These are phyloP conservation scores for Entamoeba moshkovskii DNA, from an alignment of 208 protist genomes.

Conservation along the genomic window DNA sequence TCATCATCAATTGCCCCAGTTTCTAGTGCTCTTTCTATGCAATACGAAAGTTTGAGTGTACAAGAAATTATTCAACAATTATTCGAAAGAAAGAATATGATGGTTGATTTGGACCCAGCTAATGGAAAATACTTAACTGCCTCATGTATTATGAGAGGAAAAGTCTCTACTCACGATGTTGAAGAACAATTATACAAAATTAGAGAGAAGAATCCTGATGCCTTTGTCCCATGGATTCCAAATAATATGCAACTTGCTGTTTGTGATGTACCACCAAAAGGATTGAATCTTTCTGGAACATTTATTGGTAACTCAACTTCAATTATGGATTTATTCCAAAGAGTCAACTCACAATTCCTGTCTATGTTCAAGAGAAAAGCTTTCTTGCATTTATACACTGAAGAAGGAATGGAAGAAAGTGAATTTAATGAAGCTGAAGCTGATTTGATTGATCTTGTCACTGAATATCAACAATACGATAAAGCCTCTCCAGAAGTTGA, in stretches of 20 bases:
- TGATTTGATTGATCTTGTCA: slow-evolving; percentile 78
- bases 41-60: slow-evolving; percentile 48
- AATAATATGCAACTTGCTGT: slow-evolving; percentile 68
- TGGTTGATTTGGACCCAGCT: slow-evolving; percentile 48
- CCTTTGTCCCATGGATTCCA: slow-evolving; percentile 64
- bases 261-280: slow-evolving; percentile 65
- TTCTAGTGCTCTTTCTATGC: slow-evolving; percentile 25
- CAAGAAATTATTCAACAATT: slow-evolving; percentile 56
- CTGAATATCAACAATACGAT: slow-evolving; percentile 80
- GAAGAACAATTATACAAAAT: slow-evolving; percentile 57
- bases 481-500: slow-evolving; percentile 46
- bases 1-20: slow-evolving; percentile 51
- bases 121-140: slow-evolving; percentile 55
- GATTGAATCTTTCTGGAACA: slow-evolving; percentile 67
- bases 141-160: slow-evolving; percentile 65
- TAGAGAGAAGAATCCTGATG: slow-evolving; percentile 45
- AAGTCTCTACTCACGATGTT: slow-evolving; percentile 54
- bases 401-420: slow-evolving; percentile 78
- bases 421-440: slow-evolving; percentile 75
- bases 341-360: slow-evolving; percentile 77
- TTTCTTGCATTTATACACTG: slow-evolving; percentile 97
- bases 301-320: slow-evolving; percentile 81
- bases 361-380: slow-evolving; percentile 91
- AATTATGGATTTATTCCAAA: slow-evolving; percentile 79
- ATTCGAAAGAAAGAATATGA: slow-evolving; percentile 62